Conservation (phyloP, 108 stramenopile genomes). For the Bacterosira constricta region DNA sequence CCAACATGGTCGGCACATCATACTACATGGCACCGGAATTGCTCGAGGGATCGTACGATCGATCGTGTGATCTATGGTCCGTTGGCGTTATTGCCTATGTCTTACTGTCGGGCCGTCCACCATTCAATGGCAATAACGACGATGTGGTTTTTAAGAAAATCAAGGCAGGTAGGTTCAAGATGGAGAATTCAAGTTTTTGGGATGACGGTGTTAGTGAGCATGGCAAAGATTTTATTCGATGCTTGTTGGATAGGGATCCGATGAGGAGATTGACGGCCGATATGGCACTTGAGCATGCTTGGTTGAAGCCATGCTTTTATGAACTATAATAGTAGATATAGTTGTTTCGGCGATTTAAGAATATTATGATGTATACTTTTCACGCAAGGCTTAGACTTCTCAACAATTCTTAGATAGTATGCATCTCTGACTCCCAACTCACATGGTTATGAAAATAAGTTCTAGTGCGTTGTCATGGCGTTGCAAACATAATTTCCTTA, state of each 20-base stretch:
- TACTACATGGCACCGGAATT: constrained; percentile 73
- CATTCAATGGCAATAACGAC: constrained; percentile 74
- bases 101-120: constrained; percentile 79
- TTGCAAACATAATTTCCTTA: no score
- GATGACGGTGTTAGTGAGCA: constrained; percentile 28
- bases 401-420: no score
- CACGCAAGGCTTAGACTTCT: no score
- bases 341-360: no score
- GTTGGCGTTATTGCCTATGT: constrained; percentile 83
- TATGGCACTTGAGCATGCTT: constrained; percentile 26
- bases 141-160: constrained; percentile 49
- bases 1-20: constrained; percentile 53
- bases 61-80: constrained; percentile 72
- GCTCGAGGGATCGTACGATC: constrained; percentile 12
- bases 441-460: no score
- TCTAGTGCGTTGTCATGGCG: no score
- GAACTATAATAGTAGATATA: no score
- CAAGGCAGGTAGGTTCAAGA: constrained; percentile 19
- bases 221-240: constrained; percentile 49
- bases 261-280: constrained; percentile 28
- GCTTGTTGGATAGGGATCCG: constrained; percentile 39
- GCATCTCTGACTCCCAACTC: no score
- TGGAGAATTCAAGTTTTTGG: constrained; percentile 30
- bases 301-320: no score
- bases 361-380: no score